These are phyloP conservation scores for Penicillium nucicola DNA, from an alignment of 495 filamentous ascomycete species.

Conservation along the genomic window DNA sequence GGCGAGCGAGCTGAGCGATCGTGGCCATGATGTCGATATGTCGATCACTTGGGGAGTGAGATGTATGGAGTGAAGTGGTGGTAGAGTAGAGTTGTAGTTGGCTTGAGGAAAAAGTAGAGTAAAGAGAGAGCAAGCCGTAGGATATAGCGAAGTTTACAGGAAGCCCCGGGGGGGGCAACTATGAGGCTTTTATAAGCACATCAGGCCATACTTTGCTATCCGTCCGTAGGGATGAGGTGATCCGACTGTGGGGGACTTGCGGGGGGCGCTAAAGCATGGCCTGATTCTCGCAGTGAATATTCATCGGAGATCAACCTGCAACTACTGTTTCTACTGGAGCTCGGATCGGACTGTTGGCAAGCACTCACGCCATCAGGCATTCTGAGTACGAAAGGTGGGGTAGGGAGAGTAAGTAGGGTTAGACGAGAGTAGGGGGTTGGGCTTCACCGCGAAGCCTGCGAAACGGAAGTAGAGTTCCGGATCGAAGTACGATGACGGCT, in stretches of 20 bases:
- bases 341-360: slow-evolving; percentile 6
- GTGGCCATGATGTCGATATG: slow-evolving; percentile 27
- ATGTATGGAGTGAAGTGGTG: neutral
- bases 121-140: neutral
- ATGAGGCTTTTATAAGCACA: slow-evolving; percentile 9
- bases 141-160: neutral
- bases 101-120: neutral
- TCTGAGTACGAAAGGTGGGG: neutral
- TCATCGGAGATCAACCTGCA: slow-evolving; percentile 7
- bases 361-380: slow-evolving; percentile 26
- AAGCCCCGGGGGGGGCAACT: neutral
- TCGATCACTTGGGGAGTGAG: neutral
- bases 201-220: slow-evolving; percentile 27
- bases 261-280: slow-evolving; percentile 12
- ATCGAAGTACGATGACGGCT: neutral
- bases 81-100: neutral
- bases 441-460: slow-evolving; percentile 9
- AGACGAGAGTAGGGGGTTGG: neutral
- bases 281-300: slow-evolving; percentile 9
- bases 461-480: neutral
- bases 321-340: too few relatives aligned
- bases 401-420: neutral
- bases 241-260: slow-evolving; percentile 16
- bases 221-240: too few relatives aligned
- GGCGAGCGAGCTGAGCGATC: slow-evolving; percentile 31